Percentiles rank a stretch among this genome's conserved stretches.
phyloP scores from a whole-genome alignment of 345 rosid genomes.

The Balakata baccata region DNA sequence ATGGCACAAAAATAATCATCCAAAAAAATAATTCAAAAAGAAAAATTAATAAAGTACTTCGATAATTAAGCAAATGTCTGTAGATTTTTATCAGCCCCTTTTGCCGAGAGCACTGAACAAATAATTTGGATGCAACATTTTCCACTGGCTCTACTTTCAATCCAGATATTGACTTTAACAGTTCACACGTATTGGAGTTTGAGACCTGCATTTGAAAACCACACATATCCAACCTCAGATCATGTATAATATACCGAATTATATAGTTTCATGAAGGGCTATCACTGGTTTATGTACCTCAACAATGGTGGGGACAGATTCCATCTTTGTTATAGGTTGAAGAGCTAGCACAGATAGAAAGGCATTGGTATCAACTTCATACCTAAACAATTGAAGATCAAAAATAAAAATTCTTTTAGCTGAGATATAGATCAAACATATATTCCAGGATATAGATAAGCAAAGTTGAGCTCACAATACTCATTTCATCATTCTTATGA shows the following conservation, averaged over 20 bases:
- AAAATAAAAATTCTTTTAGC: slow-evolving; percentile 28
- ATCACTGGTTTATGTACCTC: slow-evolving; percentile 52
- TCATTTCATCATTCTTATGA: neutral
- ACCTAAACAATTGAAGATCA: slow-evolving; percentile 49
- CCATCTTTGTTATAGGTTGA: slow-evolving; percentile 73
- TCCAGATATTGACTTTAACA: slow-evolving; percentile 79
- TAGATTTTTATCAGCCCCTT: slow-evolving; percentile 89
- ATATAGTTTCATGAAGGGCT: neutral
- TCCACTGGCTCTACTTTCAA: slow-evolving; percentile 90
- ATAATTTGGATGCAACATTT: slow-evolving; percentile 80
- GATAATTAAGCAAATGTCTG: slow-evolving; percentile 86
- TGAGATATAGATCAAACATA: neutral
- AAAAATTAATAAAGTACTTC: slow-evolving; percentile 49
- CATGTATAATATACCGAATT: slow-evolving; percentile 7
- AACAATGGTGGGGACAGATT: slow-evolving; percentile 80
- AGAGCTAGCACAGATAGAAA: slow-evolving; percentile 91
- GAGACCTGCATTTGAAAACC: slow-evolving; percentile 61
- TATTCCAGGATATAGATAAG: neutral
- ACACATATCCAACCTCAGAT: slow-evolving; percentile 8
- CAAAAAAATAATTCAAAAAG: slow-evolving; percentile 8
- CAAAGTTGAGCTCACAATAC: neutral
- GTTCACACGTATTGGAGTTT: slow-evolving; percentile 70
- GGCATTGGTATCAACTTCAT: slow-evolving; percentile 87
- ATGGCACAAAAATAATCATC: neutral
- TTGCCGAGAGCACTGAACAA: slow-evolving; percentile 98